These are phyloP conservation scores for Lanmaoa pseudosensibilis DNA, from an alignment of 768 basidiomycete species.

Conservation along the genomic window DNA sequence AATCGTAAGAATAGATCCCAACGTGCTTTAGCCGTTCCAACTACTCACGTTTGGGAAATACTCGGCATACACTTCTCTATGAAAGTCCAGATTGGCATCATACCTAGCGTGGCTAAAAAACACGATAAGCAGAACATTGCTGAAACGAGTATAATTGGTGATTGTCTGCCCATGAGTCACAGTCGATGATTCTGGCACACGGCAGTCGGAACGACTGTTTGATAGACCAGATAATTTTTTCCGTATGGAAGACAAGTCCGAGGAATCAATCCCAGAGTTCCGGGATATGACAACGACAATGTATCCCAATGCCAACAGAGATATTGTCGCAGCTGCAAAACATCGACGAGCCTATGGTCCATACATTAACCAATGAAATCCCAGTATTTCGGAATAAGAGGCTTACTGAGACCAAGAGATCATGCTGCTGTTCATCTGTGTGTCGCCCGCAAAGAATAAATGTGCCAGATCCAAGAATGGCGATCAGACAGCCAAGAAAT, in stretches of 20 bases:
- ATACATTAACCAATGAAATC: not conserved
- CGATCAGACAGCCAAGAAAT: constrained; percentile 19
- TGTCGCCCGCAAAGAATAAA: not conserved
- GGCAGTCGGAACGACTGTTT: constrained; percentile 7
- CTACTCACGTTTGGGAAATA: constrained; percentile 50
- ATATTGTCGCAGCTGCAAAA: not conserved
- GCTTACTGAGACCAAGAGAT: constrained; percentile 16
- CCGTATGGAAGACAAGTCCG: constrained; percentile 1
- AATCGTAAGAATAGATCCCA: not conserved
- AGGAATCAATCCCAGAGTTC: not conserved
- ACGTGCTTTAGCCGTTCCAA: not conserved
- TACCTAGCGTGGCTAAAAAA: constrained; percentile 54
- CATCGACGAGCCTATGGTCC: constrained; percentile 6
- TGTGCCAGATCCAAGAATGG: constrained; percentile 9
- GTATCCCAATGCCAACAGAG: constrained; percentile 10
- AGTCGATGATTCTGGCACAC: constrained; percentile 22
- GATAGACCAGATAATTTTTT: not conserved
- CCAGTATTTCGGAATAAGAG: not conserved
- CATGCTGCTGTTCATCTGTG: not conserved
- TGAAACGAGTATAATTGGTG: constrained; percentile 38
- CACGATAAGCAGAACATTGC: constrained; percentile 44
- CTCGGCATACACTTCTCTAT: constrained; percentile 45
- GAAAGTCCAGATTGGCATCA: constrained; percentile 45
- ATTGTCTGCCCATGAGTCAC: constrained; percentile 16
- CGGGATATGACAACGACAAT: constrained; percentile 1